Evolutionary conservation across 768 basidiomycete species (phyloP).

Genomic region (Auriscalpium vulgare): DNA sequence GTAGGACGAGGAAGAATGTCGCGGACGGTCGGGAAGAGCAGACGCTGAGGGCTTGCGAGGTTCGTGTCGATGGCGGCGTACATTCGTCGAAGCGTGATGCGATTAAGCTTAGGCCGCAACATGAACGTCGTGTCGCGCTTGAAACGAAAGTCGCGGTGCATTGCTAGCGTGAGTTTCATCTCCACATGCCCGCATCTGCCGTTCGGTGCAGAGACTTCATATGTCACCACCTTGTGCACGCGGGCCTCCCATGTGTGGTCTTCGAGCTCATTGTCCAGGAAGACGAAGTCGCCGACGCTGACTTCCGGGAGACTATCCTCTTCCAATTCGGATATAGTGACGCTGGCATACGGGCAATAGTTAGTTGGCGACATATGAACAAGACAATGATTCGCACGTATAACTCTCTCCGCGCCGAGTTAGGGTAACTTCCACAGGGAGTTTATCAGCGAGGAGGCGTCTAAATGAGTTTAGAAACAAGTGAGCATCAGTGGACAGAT

Average conservation of each 20-base stretch:
- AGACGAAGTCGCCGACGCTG: conserved; percentile 3
- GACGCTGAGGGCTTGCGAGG: conserved; percentile 32
- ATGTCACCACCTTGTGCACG: background rate
- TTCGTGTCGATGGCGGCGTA: conserved; percentile 47
- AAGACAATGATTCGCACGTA: too few relatives aligned
- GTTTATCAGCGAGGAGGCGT: too few relatives aligned
- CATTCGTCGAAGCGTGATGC: conserved; percentile 47
- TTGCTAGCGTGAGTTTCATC: conserved; percentile 43
- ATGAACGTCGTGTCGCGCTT: conserved; percentile 33
- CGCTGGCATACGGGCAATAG: too few relatives aligned
- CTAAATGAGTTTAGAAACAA: too few relatives aligned
- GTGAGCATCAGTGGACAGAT: too few relatives aligned
- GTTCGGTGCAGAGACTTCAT: background rate
- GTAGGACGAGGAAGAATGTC: conserved; percentile 20
- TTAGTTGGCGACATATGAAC: too few relatives aligned
- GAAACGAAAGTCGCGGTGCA: conserved; percentile 34
- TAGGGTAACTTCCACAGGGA: too few relatives aligned
- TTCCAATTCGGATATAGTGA: background rate
- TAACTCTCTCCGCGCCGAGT: too few relatives aligned
- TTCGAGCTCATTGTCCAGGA: conserved; percentile 4
- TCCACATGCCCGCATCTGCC: conserved; percentile 15
- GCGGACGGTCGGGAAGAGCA: conserved; percentile 39
- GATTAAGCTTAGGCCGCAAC: conserved; percentile 47
- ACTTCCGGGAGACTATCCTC: conserved; percentile 7
- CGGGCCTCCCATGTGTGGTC: conserved; percentile 8